Evolutionary conservation across 2,329 filamentous ascomycete genomes (phyloP), one percentile per base, ranked within the genome.

Genomic region (Pyrenophora graminea): DNA sequence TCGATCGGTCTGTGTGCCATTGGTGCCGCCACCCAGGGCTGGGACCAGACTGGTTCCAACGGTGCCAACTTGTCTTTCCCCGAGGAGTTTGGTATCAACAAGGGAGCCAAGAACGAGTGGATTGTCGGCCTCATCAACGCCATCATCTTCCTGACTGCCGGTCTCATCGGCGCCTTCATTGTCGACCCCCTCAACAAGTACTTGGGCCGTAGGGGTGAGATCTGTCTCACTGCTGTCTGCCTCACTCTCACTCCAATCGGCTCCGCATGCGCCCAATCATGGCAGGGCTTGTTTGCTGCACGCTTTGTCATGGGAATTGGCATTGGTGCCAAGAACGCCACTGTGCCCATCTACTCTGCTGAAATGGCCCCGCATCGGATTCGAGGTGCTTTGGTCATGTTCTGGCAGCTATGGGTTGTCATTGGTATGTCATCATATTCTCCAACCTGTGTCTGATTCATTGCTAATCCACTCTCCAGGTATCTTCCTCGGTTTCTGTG

Each of bases 1-100:
- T 88, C 87, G 32, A 87, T 90, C 58, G 75, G 82, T 9, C 82
- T 84, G 18, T 88, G 85, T 69, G 88, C 86, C 36, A 82, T 89
- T 45, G 86, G 85, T 43, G 86, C 86, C 13, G 85, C 85, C n/a
- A 85, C 88, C 8, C 73, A 77, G 50, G 85, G 85, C 19, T 88
- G 85, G 85, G 85, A 88, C 57, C 83, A 87, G 69, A 87, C 84
- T 17, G 85, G 76, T 13, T 68, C 69, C 33, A 71, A 75, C 56
- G 72, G 73, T 32, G 85, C 85, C 49, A 87, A 85, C 59, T 74
- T 87, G 58, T 81, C 80, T 42, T 87, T 87, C 57, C 85, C 84
- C 0, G 47, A 70, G 0, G 78, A 77, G 27, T 85, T 85, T 41
- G 75, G 76, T 12, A 79, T 88, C 13, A n/a, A 25, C 12, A 40